Percentiles rank a stretch among this genome's conserved stretches.
These are phyloP conservation scores for Rhodofomes roseus DNA, from an alignment of 1,284 basidiomycete species.

Conservation along the genomic window DNA sequence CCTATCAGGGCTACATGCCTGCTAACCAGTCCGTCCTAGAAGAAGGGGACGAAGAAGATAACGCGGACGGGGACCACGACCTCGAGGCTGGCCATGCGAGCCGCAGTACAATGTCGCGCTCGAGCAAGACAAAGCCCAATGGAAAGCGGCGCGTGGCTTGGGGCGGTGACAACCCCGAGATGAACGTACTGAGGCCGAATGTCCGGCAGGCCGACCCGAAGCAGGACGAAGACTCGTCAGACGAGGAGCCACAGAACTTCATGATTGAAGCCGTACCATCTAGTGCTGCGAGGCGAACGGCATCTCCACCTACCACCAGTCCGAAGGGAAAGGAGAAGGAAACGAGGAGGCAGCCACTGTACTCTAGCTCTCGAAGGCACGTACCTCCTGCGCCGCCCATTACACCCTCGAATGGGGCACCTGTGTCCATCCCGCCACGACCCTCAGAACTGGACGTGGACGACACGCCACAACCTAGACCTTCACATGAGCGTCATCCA, in stretches of 20 bases:
- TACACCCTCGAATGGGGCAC: conserved; percentile 12
- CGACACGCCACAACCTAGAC: conserved; percentile 18
- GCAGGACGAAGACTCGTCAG: conserved; percentile 59
- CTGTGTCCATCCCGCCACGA: conserved; percentile 54
- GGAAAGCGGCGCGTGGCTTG: conserved; percentile 53
- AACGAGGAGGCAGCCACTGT: conserved; percentile 20
- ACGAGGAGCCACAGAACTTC: conserved; percentile 79
- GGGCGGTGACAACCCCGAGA: conserved; percentile 50
- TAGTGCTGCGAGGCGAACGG: conserved; percentile 32
- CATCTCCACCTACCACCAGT: conserved; percentile 25
- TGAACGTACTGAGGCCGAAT: conserved; percentile 59
- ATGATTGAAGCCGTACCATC: conserved; percentile 63
- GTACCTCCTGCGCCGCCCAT: conserved; percentile 33
- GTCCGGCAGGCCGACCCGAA: conserved; percentile 57
- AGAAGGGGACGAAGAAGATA: conserved; percentile 54
- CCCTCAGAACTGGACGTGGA: conserved; percentile 59
- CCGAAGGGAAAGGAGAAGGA: conserved; percentile 37
- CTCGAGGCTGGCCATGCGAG: conserved; percentile 45
- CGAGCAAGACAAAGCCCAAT: conserved; percentile 34
- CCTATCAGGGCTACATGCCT: conserved; percentile 66
- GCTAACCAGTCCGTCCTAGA: conserved; percentile 64
- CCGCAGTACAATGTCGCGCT: conserved; percentile 22
- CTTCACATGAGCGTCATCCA: conserved; percentile 30
- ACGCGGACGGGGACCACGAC: conserved; percentile 42
- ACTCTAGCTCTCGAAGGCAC: conserved; percentile 19